Evolutionary conservation across 306 rosid genomes (phyloP).

Genomic region (Dalbergia cochinchinensis): DNA sequence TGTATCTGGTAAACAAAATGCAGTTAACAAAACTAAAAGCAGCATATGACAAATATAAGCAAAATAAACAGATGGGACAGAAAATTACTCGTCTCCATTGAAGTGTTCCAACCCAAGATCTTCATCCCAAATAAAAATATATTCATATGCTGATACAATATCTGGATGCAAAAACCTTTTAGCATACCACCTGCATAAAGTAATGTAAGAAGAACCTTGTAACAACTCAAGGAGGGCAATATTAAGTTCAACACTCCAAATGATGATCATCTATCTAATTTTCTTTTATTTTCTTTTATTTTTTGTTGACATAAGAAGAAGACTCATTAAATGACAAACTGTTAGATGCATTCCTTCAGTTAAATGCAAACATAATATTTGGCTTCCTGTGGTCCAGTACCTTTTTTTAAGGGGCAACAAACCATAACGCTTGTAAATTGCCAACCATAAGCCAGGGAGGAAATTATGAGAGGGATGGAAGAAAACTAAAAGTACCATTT

Average conservation of each 20-base stretch:
- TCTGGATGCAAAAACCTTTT: conserved; percentile 99
- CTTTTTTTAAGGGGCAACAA: neutral
- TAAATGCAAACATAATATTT: conserved; percentile 24
- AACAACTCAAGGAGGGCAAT: conserved; percentile 11
- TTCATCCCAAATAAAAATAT: conserved; percentile 98
- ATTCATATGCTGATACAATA: conserved; percentile 86
- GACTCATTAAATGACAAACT: neutral
- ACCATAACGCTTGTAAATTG: neutral
- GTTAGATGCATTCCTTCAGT: conserved; percentile 16
- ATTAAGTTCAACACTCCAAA: conserved; percentile 31
- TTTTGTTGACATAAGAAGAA: conserved; percentile 12
- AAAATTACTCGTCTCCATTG: conserved; percentile 73
- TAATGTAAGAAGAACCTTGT: conserved; percentile 42
- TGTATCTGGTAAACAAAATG: conserved; percentile 67
- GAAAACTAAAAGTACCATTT: conserved; percentile 44
- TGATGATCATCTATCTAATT: neutral
- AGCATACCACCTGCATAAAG: conserved; percentile 92
- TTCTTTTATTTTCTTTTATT: neutral
- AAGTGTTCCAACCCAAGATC: conserved; percentile 97
- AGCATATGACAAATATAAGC: conserved; percentile 42
- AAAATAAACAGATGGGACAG: conserved; percentile 27
- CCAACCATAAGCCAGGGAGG: neutral
- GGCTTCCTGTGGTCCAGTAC: neutral
- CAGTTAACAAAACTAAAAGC: conserved; percentile 43
- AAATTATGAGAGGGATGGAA: conserved; percentile 37